A percentile compares a stretch with the other conserved stretches of the same genome.
phyloP scores from a whole-genome alignment of 2,329 filamentous ascomycete genomes.

The Trichoderma sp. region DNA sequence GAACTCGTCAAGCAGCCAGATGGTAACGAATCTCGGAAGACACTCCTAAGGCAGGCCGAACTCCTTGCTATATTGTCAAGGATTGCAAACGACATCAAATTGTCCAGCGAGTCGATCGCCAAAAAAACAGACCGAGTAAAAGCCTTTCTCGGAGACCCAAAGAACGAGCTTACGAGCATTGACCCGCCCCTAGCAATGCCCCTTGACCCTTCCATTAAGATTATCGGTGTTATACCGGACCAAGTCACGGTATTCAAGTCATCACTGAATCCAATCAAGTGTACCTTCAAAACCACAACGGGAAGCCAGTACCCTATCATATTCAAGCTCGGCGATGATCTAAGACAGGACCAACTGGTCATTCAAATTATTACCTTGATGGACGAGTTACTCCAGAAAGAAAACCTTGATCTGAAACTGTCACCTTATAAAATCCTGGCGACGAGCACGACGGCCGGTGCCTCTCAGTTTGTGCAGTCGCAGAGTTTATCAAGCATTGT shows the following conservation, averaged over 20 bases:
- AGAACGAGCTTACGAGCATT: slow-evolving; percentile 82
- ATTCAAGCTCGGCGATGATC: slow-evolving; percentile 96
- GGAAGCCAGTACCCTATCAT: slow-evolving; percentile 85
- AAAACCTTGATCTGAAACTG: slow-evolving; percentile 92
- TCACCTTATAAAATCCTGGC: slow-evolving; percentile 96
- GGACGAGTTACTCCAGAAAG: slow-evolving; percentile 92
- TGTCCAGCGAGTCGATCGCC: slow-evolving; percentile 73
- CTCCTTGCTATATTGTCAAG: slow-evolving; percentile 84
- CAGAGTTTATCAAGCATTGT: slow-evolving; percentile 81
- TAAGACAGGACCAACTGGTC: slow-evolving; percentile 94
- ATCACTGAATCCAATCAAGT: slow-evolving; percentile 84
- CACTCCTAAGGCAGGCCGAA: slow-evolving; percentile 83
- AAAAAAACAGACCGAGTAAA: slow-evolving; percentile 85
- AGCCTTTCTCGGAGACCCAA: slow-evolving; percentile 79
- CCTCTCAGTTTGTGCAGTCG: slow-evolving; percentile 90
- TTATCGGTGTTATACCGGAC: slow-evolving; percentile 79
- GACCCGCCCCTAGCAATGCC: slow-evolving; percentile 86
- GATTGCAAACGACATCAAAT: slow-evolving; percentile 85
- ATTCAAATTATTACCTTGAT: slow-evolving; percentile 97
- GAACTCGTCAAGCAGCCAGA: slow-evolving; percentile 73
- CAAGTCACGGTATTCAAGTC: slow-evolving; percentile 95
- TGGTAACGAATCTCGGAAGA: slow-evolving; percentile 73
- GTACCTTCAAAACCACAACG: slow-evolving; percentile 81
- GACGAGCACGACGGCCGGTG: slow-evolving; percentile 84
- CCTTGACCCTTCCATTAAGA: slow-evolving; percentile 78